Base-by-base conservation (phyloP, 495 filamentous ascomycete species). In the Podospora australis region DNA sequence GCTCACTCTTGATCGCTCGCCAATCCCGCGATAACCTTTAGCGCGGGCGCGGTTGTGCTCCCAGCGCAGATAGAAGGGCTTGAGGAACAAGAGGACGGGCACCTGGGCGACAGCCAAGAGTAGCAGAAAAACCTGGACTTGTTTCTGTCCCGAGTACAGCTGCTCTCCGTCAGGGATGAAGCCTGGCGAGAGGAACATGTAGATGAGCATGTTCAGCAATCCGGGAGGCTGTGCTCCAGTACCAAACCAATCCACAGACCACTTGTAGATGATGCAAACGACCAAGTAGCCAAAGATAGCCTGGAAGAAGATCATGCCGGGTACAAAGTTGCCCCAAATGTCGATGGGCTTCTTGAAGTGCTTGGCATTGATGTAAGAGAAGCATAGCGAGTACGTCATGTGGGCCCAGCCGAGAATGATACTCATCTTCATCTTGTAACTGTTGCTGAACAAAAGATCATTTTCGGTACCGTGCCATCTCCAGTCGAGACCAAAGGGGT, bases 381-480 rank as follows among this genome's bases (percentile, higher is more conserved):
- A 81, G 73, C 86, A 88, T 48, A 99, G 81, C 30, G 94, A 96
- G 65, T 92, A 98, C 10, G 92, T 97, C 92, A 98, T 98, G 69
- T 97, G 91, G 51, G 78, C 77, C 92, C 92, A 99, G 42, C 92
- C 92, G 56, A 99, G 73, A 49, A 96, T 72, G 60, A 99, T 94
- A 74, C 86, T 90, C 65, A 98, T 85, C 77, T 99, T 99, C 92
- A 99, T 97, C 81, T 99, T 99, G 79, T 91, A 89, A 68, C 86
- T 91, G 83, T 99, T 97, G 54, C 78, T 80, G 71, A 97, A 99
- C 19, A 97, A 75, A 23, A 99, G 71, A 45, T 90, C 83, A 63
- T 99, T 99, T 46, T 95, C 90, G 6, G 90, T 82, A 50, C 83
- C 88, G 62, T 97, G 92, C 92, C 92, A 99, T 51, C 80, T 81